phyloP scores from a whole-genome alignment of 768 basidiomycete species.

The Hygrocybe coccinea region DNA sequence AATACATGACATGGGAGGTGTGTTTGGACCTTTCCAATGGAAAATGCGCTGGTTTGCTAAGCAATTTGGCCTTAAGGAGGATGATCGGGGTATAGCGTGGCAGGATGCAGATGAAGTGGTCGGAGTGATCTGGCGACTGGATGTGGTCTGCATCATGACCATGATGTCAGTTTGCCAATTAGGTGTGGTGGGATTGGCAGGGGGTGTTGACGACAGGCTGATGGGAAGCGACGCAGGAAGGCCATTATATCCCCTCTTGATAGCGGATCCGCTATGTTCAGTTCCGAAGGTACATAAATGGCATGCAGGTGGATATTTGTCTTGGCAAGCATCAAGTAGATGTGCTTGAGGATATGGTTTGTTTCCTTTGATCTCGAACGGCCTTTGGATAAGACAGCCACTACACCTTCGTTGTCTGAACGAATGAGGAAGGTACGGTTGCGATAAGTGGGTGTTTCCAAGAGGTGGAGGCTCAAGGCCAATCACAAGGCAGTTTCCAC shows the following conservation, averaged over 20 bases:
- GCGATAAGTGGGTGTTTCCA: conserved; percentile 5
- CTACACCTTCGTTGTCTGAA: conserved; percentile 36
- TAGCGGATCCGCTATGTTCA: conserved; percentile 30
- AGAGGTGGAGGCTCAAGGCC: conserved; percentile 32
- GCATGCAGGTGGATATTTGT: conserved; percentile 10
- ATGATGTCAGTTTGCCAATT: conserved; percentile 10
- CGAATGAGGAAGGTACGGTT: conserved; percentile 16
- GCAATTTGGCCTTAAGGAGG: conserved; percentile 21
- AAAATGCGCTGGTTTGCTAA: conserved; percentile 22
- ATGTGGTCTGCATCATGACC: conserved; percentile 6
- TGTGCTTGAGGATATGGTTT: conserved; percentile 27
- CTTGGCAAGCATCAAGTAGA: conserved; percentile 18
- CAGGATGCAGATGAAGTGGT: background rate
- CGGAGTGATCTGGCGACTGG: background rate
- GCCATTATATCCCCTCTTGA: conserved; percentile 26
- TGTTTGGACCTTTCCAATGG: conserved; percentile 32
- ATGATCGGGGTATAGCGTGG: conserved; percentile 13
- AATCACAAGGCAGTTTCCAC: conserved; percentile 30
- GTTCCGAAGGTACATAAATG: conserved; percentile 16
- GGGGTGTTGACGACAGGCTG: background rate
- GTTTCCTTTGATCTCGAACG: conserved; percentile 21
- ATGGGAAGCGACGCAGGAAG: conserved; percentile 18
- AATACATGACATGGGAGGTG: no score
- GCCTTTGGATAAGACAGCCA: conserved; percentile 26
- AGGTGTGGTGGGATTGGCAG: conserved; percentile 16